phyloP scores from a whole-genome alignment of 2,329 filamentous ascomycete genomes.

The Fusarium sp. region DNA sequence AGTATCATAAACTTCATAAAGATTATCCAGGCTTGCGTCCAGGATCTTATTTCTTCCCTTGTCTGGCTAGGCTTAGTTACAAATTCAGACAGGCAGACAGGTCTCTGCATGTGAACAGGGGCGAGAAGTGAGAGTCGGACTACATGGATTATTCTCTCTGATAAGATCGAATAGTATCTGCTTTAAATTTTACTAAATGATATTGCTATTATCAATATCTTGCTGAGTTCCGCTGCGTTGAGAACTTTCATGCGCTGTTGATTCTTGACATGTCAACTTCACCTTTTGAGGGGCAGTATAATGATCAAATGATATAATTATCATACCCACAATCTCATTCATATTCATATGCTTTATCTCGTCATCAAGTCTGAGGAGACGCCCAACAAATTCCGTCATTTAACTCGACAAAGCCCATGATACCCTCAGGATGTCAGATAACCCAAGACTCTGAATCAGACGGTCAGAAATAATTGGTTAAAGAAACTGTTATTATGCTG shows the following conservation, averaged over 20 bases:
- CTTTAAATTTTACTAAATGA: constrained; percentile 13
- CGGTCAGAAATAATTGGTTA: not conserved
- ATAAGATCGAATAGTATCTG: constrained; percentile 6
- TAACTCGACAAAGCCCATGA: not conserved
- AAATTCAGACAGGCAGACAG: not conserved
- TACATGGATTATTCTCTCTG: not conserved
- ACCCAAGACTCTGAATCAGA: too few relatives aligned
- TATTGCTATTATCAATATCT: constrained; percentile 9
- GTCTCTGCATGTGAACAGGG: constrained; percentile 11
- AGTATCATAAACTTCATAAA: too few relatives aligned
- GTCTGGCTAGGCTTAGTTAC: not conserved
- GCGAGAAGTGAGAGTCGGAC: not conserved
- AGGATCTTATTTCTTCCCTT: too few relatives aligned
- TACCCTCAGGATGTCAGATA: too few relatives aligned
- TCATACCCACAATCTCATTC: not conserved
- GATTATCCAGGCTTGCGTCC: too few relatives aligned
- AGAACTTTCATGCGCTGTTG: not conserved
- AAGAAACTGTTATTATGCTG: too few relatives aligned
- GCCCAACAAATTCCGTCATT: not conserved
- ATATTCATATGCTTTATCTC: not conserved
- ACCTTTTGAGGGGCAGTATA: not conserved
- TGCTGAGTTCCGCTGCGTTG: not conserved
- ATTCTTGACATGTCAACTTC: constrained; percentile 2
- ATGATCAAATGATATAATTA: not conserved
- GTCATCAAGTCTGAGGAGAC: not conserved